Base-by-base conservation (phyloP, 2,329 filamentous ascomycete species). In the Tricladium varicosporioides region DNA sequence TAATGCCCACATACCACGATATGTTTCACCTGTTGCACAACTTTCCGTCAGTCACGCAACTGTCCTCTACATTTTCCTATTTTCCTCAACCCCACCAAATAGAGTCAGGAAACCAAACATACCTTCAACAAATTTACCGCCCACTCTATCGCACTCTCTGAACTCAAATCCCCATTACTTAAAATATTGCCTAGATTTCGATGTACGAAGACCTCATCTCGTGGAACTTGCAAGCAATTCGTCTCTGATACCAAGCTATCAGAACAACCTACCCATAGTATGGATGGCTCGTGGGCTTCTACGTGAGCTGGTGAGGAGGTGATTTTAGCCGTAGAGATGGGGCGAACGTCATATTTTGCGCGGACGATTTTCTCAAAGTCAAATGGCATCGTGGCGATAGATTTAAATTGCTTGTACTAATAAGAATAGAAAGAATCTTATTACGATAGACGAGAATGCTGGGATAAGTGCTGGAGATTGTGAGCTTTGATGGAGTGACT, bases 171-270 rank as follows among this genome's bases (percentile, higher is more conserved):
- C 64, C 79, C 78, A 42, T 79, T 73, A 63, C 80, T 79, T 51
- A 88, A 70, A 62, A 87, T 76, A 72, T 88, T 88, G 65, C 85
- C 86, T 68, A 89, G 86, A 71, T 89, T 88, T 63, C 86, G 80
- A 73, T 88, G 85, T 45, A 87, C 84, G 70, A 89, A 88, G 61
- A 88, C 80, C 63, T 88, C 85, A 40, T 85, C 85, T 5, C 84
- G 83, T 60, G 82, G 74, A 53, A 85, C 76, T 65, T 80, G 78
- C 45, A 87, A 75, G 58, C 86, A 74, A 52, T 82, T 84, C 5
- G 84, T 87, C 71, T 88, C 86, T 1, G 84, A 83, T 58, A 85
- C 80, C 46, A 85, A 81, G 31, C 79, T 83, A 74, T 88, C 86
- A 61, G 83, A 83, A 72, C 86, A 89, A 40, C 86, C 86, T 59